These are phyloP conservation scores for Lactarius hatsudake DNA, from an alignment of 768 basidiomycete species.

Conservation along the genomic window DNA sequence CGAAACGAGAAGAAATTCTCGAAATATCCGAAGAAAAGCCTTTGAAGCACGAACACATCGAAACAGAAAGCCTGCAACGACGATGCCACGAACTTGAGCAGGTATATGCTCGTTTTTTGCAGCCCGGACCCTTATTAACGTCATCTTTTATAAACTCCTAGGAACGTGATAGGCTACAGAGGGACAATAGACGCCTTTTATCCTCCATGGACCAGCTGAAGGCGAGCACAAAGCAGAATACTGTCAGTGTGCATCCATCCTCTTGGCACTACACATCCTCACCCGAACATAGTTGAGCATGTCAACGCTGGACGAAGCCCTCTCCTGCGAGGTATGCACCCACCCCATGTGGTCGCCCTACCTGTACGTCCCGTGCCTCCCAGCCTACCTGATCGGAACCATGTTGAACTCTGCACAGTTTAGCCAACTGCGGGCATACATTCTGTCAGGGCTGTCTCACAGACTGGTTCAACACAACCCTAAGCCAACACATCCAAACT, in stretches of 20 bases:
- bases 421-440: constrained; percentile 63
- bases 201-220: constrained; percentile 13
- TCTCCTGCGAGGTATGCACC: constrained; percentile 65
- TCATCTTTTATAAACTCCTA: not conserved
- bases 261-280: not conserved
- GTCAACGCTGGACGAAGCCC: constrained; percentile 46
- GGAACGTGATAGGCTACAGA: constrained; percentile 15
- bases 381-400: not conserved
- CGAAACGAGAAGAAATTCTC: constrained; percentile 5
- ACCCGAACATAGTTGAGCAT: constrained; percentile 13
- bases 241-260: constrained; percentile 7
- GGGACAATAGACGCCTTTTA: constrained; percentile 8
- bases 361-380: constrained; percentile 43
- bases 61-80: constrained; percentile 5
- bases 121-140: not conserved
- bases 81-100: constrained; percentile 18
- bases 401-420: constrained; percentile 37
- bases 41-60: constrained; percentile 16
- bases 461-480: constrained; percentile 50
- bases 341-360: constrained; percentile 64
- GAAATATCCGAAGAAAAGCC: constrained; percentile 16
- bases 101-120: not conserved
- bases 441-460: constrained; percentile 63
- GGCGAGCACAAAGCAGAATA: constrained; percentile 15
- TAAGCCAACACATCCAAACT: constrained; percentile 46